Percentiles rank a stretch among this genome's conserved stretches.
phyloP scores from a whole-genome alignment of 2,329 filamentous ascomycete species.

The Aureobasidium sp. region DNA sequence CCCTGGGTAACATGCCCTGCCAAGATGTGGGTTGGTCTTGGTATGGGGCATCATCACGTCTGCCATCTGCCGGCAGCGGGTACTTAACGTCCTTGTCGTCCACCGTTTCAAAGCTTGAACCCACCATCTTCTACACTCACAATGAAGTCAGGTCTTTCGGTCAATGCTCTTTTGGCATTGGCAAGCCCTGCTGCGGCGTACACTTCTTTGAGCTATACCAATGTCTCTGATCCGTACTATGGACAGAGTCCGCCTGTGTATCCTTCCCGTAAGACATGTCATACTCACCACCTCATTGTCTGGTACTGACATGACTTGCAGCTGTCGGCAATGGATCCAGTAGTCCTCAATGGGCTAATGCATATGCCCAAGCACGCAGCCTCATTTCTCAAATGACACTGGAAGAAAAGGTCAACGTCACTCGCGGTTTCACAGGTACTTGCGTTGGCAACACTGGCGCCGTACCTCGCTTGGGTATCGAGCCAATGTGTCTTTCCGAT shows the following conservation, averaged over 20 bases:
- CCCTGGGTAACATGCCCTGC: neutral
- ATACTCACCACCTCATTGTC: neutral
- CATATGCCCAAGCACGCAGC: constrained; percentile 23
- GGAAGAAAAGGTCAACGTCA: constrained; percentile 27
- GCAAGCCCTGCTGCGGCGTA: constrained; percentile 1
- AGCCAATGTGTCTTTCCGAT: constrained; percentile 63
- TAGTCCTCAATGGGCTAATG: constrained; percentile 19
- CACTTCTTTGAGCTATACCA: constrained; percentile 12
- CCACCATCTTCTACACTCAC: neutral
- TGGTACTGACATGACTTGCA: neutral
- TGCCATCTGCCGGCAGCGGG: neutral
- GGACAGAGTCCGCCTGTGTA: constrained; percentile 24
- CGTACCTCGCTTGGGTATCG: constrained; percentile 59
- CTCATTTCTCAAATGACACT: constrained; percentile 26
- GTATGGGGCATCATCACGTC: neutral
- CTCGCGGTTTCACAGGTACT: constrained; percentile 21
- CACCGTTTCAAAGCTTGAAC: neutral
- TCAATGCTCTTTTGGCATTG: neutral
- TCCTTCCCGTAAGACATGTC: constrained; percentile 18
- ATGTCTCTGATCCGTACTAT: constrained; percentile 18
- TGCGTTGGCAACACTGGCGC: constrained; percentile 73
- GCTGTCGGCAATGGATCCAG: constrained; percentile 17
- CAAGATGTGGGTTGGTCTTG: neutral
- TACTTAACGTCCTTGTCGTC: neutral
- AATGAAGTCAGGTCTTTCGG: neutral